Evolutionary conservation across 1,284 basidiomycete genomes (phyloP).

Genomic region (Afroboletus lepidellus): DNA sequence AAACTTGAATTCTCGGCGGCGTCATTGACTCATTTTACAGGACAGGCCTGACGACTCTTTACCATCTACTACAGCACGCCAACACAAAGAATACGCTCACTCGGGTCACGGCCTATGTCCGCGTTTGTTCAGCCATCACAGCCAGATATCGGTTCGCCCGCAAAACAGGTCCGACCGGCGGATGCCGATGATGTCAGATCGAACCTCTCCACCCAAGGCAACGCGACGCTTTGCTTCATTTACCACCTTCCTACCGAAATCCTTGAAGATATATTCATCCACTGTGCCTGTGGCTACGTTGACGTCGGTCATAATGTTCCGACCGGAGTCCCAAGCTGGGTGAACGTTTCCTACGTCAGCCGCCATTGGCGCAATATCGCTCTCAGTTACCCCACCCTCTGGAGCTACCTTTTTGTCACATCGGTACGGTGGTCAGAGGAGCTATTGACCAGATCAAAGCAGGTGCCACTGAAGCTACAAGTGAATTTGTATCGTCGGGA

Average conservation of each 20-base stretch:
- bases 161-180: too few relatives aligned
- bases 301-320: background rate
- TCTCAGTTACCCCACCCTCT: background rate
- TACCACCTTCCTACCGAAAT: background rate
- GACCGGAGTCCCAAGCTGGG: background rate
- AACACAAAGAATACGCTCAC: too few relatives aligned
- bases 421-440: background rate
- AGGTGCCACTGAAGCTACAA: background rate
- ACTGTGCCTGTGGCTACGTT: background rate
- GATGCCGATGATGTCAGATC: too few relatives aligned
- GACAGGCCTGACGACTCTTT: too few relatives aligned
- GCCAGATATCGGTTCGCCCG: too few relatives aligned
- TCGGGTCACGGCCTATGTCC: too few relatives aligned
- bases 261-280: background rate
- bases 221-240: background rate
- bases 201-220: background rate
- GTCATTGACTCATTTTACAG: too few relatives aligned
- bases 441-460: background rate
- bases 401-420: background rate
- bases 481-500: background rate
- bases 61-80: too few relatives aligned
- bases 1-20: too few relatives aligned
- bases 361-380: background rate
- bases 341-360: background rate
- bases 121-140: too few relatives aligned